Percentiles rank a stretch among this genome's conserved stretches.
Evolutionary conservation across 805 yeast genomes (phyloP).

Genomic region (Myxozyma lipomycoides): DNA sequence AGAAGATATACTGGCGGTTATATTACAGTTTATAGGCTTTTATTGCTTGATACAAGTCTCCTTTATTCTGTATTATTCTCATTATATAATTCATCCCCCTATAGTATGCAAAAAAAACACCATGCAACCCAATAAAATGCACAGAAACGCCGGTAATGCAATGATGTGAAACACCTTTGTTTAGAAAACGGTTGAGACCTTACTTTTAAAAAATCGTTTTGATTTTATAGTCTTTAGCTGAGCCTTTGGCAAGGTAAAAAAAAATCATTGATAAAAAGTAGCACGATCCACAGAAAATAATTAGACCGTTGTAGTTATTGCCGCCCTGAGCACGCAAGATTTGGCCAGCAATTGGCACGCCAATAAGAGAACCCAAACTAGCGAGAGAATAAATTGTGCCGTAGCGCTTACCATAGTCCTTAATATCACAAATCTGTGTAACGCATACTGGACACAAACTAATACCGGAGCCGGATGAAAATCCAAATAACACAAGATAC

Average conservation of each 20-base stretch:
- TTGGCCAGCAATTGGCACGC: slow-evolving; percentile 41
- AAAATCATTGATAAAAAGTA: slow-evolving; percentile 33
- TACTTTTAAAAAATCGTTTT: too few relatives aligned
- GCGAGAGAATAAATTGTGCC: slow-evolving; percentile 58
- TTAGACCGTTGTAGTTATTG: slow-evolving; percentile 34
- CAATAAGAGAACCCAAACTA: slow-evolving; percentile 39
- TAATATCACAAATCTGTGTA: slow-evolving; percentile 59
- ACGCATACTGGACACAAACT: slow-evolving; percentile 66
- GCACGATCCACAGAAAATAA: slow-evolving; percentile 35
- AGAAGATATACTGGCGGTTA: too few relatives aligned
- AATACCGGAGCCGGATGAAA: slow-evolving; percentile 57
- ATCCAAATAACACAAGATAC: slow-evolving; percentile 55
- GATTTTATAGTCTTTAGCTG: slow-evolving; percentile 32
- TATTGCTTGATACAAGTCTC: too few relatives aligned
- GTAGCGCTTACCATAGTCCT: slow-evolving; percentile 63
- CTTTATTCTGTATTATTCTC: too few relatives aligned
- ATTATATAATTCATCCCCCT: too few relatives aligned
- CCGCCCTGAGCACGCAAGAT: slow-evolving; percentile 31
- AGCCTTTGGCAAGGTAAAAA: slow-evolving; percentile 32
- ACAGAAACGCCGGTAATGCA: too few relatives aligned
- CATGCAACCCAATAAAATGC: too few relatives aligned
- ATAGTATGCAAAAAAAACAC: too few relatives aligned
- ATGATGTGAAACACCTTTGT: too few relatives aligned
- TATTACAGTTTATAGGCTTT: too few relatives aligned
- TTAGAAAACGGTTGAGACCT: too few relatives aligned